Evolutionary conservation across 129 eudicot genomes (phyloP).

Genomic region (Glebionis coronaria): DNA sequence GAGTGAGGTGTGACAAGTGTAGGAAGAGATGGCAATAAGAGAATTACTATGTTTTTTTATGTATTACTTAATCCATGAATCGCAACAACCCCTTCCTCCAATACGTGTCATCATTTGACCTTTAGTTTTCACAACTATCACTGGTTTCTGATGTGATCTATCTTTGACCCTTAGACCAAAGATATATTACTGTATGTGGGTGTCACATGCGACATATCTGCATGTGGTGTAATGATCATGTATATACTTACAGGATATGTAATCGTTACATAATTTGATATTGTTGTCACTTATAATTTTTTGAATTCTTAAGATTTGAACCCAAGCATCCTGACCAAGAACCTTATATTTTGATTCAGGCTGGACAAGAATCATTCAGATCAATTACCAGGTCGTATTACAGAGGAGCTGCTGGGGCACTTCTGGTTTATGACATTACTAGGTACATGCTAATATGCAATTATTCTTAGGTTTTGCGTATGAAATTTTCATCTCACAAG

Average conservation of each 20-base stretch:
- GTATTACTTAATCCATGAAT: neutral
- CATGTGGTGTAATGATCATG: neutral
- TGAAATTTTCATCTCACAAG: conserved; percentile 4
- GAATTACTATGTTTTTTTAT: neutral
- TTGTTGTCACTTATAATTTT: neutral
- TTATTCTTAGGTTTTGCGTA: neutral
- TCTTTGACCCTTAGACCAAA: neutral
- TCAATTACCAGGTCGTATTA: conserved; percentile 86
- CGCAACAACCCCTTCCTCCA: too few species aligned
- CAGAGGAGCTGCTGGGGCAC: conserved; percentile 98
- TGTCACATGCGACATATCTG: neutral
- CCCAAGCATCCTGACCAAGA: neutral
- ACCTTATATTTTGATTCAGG: conserved; percentile 41
- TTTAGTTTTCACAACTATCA: neutral
- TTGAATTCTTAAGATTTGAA: neutral
- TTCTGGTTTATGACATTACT: conserved; percentile 83
- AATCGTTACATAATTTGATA: neutral
- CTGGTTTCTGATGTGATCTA: neutral
- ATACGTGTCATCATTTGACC: too few species aligned
- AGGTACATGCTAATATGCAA: conserved; percentile 61
- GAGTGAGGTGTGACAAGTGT: too few species aligned
- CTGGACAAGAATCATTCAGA: conserved; percentile 90
- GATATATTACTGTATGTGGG: neutral
- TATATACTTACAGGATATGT: neutral
- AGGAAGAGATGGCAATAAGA: too few species aligned